A percentile compares a stretch with the other conserved stretches of the same genome.
These are phyloP conservation scores for Narthecium ossifragum DNA, from an alignment of 106 monocot species.

Conservation along the genomic window DNA sequence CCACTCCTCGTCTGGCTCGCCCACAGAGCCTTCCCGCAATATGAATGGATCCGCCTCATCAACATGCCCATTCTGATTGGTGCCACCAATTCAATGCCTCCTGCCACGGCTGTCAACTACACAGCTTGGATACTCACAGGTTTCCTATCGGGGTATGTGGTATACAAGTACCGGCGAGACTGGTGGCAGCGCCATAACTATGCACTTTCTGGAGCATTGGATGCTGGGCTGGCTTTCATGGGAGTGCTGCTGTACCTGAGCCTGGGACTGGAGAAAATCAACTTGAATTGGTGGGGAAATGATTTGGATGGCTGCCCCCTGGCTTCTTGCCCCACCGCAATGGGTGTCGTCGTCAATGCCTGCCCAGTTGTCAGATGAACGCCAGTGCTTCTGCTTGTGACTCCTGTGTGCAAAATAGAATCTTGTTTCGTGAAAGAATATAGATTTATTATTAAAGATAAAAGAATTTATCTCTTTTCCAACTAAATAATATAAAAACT, in stretches of 20 bases:
- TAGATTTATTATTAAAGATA: too few relatives aligned
- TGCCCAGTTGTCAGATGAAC: conserved; percentile 15
- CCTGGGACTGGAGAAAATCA: conserved; percentile 4
- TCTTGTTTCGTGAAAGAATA: too few relatives aligned
- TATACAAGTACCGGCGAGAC: not conserved
- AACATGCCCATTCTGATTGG: conserved; percentile 14
- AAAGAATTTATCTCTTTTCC: too few relatives aligned
- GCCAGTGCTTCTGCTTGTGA: too few relatives aligned
- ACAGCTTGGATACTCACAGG: conserved; percentile 12
- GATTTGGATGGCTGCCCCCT: conserved; percentile 18
- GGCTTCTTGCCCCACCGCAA: conserved; percentile 21
- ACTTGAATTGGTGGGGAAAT: conserved; percentile 24
- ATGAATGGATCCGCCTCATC: conserved; percentile 17
- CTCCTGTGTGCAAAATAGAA: too few relatives aligned
- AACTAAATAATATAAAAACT: too few relatives aligned
- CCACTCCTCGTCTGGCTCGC: conserved; percentile 7
- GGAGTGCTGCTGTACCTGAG: conserved; percentile 14
- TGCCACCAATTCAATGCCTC: conserved; percentile 3
- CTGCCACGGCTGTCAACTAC: conserved; percentile 15
- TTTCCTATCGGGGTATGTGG: conserved; percentile 9
- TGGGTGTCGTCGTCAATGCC: conserved; percentile 5
- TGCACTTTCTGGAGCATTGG: conserved; percentile 17
- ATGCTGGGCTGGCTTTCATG: conserved; percentile 34
- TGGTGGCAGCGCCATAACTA: conserved; percentile 30
- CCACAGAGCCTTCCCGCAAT: conserved; percentile 3